Evolutionary conservation across 2,329 filamentous ascomycete species (phyloP).

Genomic region (Neopestalotiopsis sp.): DNA sequence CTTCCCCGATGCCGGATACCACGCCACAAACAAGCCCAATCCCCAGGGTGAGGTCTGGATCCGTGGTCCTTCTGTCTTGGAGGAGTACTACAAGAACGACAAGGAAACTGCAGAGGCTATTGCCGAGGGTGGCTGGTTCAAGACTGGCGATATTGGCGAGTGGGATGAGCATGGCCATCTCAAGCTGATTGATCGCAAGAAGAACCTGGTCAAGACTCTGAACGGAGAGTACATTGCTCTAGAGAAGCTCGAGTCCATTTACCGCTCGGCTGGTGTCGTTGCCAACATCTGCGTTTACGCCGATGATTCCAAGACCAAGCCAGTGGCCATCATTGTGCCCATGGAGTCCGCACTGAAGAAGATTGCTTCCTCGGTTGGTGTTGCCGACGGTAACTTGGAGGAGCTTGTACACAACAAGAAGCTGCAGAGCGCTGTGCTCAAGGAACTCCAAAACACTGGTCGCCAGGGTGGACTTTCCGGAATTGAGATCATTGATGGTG

Average conservation of each 20-base stretch:
- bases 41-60: conserved; percentile 91
- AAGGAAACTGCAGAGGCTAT: conserved; percentile 75
- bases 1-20: conserved; percentile 83
- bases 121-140: conserved; percentile 82
- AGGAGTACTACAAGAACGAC: conserved; percentile 78
- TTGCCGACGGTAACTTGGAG: conserved; percentile 64
- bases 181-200: conserved; percentile 83
- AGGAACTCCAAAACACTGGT: conserved; percentile 66
- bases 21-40: conserved; percentile 72
- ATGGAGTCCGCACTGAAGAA: conserved; percentile 60
- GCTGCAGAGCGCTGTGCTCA: conserved; percentile 65
- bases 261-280: conserved; percentile 55
- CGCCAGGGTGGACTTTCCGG: conserved; percentile 65
- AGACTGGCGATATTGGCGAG: conserved; percentile 84
- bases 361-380: conserved; percentile 50
- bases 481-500: conserved; percentile 74
- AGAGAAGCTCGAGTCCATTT: conserved; percentile 68
- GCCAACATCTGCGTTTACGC: conserved; percentile 63
- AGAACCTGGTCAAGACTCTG: conserved; percentile 84
- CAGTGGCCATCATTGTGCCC: conserved; percentile 62
- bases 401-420: conserved; percentile 72
- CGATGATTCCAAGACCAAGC: conserved; percentile 54
- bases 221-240: conserved; percentile 85
- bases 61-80: conserved; percentile 72
- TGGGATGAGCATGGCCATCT: conserved; percentile 75